Conservation (phyloP, 1,139 yeast species). For the Debaryomyces sp. region DNA sequence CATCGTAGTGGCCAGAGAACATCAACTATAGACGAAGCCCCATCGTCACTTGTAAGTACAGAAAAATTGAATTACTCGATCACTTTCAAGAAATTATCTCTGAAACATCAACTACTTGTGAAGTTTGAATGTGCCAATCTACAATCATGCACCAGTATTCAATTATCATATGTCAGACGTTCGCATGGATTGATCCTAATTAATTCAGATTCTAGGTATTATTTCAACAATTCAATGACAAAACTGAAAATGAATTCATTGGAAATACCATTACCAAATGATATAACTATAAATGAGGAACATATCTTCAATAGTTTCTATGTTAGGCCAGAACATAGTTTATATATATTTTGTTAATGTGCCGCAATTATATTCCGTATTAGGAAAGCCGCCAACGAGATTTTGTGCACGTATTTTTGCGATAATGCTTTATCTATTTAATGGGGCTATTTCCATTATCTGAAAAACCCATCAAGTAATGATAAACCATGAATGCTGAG, state of each 20-base stretch:
- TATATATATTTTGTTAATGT: conserved; percentile 14
- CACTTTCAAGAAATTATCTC: conserved; percentile 10
- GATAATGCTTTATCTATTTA: conserved; percentile 1
- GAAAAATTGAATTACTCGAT: conserved; percentile 11
- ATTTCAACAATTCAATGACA: conserved; percentile 9
- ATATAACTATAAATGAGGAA: background rate
- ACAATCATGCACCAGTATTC: background rate
- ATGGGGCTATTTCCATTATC: background rate
- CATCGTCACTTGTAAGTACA: background rate
- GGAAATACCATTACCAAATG: conserved; percentile 18
- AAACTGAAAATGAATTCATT: conserved; percentile 8
- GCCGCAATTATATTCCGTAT: conserved; percentile 8
- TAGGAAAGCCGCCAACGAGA: conserved; percentile 6
- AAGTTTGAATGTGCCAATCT: conserved; percentile 12
- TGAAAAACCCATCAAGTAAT: background rate
- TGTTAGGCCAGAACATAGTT: conserved; percentile 11
- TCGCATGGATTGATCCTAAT: conserved; percentile 3
- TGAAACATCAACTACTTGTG: conserved; percentile 12
- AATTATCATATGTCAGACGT: background rate
- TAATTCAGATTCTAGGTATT: conserved; percentile 7
- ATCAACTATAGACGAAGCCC: background rate
- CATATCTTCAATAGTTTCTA: conserved; percentile 10
- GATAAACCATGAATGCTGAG: conserved; percentile 28
- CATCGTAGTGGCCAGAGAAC: background rate
- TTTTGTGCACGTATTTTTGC: background rate